Percentiles rank a stretch among this genome's conserved stretches.
Conservation (phyloP, 192 early-diverging fungal species). For the Allomyces macrogynus region DNA sequence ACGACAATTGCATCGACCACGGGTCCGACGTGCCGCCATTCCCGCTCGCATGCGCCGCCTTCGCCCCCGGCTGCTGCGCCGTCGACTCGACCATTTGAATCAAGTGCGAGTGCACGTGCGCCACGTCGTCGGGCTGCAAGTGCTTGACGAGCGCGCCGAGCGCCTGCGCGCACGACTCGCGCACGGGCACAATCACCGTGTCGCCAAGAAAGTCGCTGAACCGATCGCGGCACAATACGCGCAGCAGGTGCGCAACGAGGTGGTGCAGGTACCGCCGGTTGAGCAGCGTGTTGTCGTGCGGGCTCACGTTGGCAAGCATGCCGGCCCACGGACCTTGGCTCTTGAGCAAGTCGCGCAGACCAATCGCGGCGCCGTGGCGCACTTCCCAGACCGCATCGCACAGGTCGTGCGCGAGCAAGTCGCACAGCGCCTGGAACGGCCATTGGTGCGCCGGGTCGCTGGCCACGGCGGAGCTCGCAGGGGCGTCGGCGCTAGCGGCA, state of each 20-base stretch:
- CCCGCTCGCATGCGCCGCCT: constrained; percentile 13
- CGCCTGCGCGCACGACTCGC: constrained; percentile 79
- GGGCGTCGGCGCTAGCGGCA: constrained; percentile 31
- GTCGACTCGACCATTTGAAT: constrained; percentile 25
- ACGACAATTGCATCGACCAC: constrained; percentile 89
- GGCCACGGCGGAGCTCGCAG: constrained; percentile 15
- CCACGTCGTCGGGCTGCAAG: constrained; percentile 29
- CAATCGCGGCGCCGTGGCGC: constrained; percentile 89
- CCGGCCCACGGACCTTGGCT: constrained; percentile 68
- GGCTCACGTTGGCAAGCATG: constrained; percentile 24
- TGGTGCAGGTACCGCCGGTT: constrained; percentile 76
- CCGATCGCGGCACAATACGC: constrained; percentile 82
- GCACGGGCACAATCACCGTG: constrained; percentile 74
- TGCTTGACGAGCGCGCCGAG: constrained; percentile 50
- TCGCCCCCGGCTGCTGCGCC: constrained; percentile 11
- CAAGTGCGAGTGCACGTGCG: constrained; percentile 29
- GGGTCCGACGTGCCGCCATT: too few species aligned
- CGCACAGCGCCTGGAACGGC: constrained; percentile 48
- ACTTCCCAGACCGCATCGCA: constrained; percentile 70
- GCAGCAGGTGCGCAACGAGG: constrained; percentile 66
- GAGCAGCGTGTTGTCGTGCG: constrained; percentile 31
- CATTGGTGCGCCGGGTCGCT: constrained; percentile 34
- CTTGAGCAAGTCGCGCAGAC: constrained; percentile 71
- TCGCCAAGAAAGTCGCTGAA: constrained; percentile 95
- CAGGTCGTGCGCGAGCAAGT: constrained; percentile 47